phyloP scores from a whole-genome alignment of 164 flowering plant species.

The Stephania japonica region DNA sequence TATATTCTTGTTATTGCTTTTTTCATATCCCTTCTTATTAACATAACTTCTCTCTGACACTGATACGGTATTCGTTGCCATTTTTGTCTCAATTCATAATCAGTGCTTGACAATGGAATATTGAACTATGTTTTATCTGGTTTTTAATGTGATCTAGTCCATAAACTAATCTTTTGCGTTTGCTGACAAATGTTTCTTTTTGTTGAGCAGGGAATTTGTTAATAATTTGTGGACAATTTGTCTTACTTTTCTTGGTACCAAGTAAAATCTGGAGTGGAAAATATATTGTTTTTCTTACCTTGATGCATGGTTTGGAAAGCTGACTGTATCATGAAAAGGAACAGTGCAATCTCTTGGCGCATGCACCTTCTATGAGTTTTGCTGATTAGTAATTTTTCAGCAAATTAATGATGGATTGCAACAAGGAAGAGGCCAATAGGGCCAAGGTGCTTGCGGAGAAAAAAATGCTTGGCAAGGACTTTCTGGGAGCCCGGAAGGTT shows the following conservation, averaged over 20 bases:
- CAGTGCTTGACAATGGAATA: neutral
- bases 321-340: neutral
- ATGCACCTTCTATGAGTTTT: constrained; percentile 3
- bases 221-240: neutral
- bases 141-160: neutral
- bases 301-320: neutral
- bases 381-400: constrained; percentile 1
- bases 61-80: no score
- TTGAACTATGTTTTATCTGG: neutral
- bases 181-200: neutral
- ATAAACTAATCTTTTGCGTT: neutral
- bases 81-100: neutral
- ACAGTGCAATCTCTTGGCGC: constrained; percentile 5
- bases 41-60: no score
- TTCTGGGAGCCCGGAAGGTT: constrained; percentile 53
- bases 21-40: no score
- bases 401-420: constrained; percentile 61
- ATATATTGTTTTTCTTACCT: neutral
- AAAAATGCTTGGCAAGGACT: constrained; percentile 61
- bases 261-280: neutral
- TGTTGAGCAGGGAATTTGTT: neutral
- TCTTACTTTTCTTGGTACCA: neutral
- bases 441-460: constrained; percentile 67
- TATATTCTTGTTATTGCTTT: no score
- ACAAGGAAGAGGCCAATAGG: constrained; percentile 76